Evolutionary conservation across 164 flowering plant genomes (phyloP).

Genomic region (Echeveria elegans): DNA sequence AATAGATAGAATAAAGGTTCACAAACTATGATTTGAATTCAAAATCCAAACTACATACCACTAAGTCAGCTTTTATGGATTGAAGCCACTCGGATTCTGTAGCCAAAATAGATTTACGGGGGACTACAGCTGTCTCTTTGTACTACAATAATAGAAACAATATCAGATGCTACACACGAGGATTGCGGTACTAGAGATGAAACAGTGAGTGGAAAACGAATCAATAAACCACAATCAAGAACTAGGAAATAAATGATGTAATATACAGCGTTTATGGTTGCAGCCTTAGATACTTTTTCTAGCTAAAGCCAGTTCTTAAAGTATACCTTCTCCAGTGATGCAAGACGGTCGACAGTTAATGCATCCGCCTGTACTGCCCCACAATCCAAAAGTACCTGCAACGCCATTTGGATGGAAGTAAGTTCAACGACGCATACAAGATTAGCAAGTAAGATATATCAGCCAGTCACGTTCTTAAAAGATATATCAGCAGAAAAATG

Average conservation of each 20-base stretch:
- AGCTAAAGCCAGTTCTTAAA: neutral
- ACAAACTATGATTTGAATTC: neutral
- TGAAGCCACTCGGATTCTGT: conserved; percentile 88
- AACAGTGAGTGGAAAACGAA: neutral
- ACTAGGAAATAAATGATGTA: neutral
- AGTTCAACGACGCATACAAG: neutral
- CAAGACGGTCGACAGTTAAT: conserved; percentile 93
- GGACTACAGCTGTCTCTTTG: conserved; percentile 80
- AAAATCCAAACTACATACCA: conserved; percentile 36
- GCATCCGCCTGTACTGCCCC: conserved; percentile 99
- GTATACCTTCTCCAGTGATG: conserved; percentile 84
- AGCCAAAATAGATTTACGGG: conserved; percentile 72
- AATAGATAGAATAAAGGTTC: neutral
- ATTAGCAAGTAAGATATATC: neutral
- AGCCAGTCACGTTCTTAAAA: neutral
- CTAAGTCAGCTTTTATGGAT: conserved; percentile 91
- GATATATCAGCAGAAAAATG: neutral
- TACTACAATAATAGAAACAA: conserved; percentile 29
- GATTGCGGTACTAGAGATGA: neutral
- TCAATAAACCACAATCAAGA: neutral
- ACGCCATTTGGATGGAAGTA: neutral
- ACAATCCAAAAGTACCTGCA: conserved; percentile 81
- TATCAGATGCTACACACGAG: neutral
- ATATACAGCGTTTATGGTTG: too few species aligned
- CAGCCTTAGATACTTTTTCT: too few species aligned